Percentiles rank a stretch among this genome's conserved stretches.
phyloP scores from a whole-genome alignment of 192 early-diverging fungal genomes.

The Mortierella hygrophila region DNA sequence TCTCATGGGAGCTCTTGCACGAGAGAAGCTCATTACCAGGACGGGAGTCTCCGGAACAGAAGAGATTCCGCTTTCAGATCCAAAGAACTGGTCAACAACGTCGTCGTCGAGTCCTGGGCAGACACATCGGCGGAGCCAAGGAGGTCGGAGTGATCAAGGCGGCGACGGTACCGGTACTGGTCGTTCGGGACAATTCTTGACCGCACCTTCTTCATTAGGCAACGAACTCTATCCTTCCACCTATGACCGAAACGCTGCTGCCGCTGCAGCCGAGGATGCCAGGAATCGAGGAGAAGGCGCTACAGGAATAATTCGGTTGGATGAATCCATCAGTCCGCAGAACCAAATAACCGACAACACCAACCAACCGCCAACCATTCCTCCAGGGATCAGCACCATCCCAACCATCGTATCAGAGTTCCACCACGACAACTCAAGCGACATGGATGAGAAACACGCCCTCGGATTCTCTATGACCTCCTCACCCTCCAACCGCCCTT shows the following conservation, averaged over 20 bases:
- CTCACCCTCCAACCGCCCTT: neutral
- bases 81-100: neutral
- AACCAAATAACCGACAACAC: neutral
- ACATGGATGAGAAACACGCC: neutral
- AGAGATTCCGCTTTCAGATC: slow-evolving; percentile 13
- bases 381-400: neutral
- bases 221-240: slow-evolving; percentile 20
- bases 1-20: slow-evolving; percentile 9
- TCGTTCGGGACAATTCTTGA: neutral
- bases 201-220: neutral
- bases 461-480: neutral
- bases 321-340: neutral
- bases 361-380: neutral
- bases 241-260: slow-evolving; percentile 39
- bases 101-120: neutral
- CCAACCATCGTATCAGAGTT: neutral
- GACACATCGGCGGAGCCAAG: neutral
- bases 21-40: neutral
- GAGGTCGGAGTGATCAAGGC: neutral
- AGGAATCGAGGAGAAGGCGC: neutral
- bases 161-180: neutral
- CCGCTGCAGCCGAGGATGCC: slow-evolving; percentile 22
- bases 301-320: neutral
- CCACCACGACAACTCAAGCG: neutral
- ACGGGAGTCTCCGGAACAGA: neutral